Evolutionary conservation across 208 protist genomes (phyloP).

Genomic region (Herpetomonas tarakana): DNA sequence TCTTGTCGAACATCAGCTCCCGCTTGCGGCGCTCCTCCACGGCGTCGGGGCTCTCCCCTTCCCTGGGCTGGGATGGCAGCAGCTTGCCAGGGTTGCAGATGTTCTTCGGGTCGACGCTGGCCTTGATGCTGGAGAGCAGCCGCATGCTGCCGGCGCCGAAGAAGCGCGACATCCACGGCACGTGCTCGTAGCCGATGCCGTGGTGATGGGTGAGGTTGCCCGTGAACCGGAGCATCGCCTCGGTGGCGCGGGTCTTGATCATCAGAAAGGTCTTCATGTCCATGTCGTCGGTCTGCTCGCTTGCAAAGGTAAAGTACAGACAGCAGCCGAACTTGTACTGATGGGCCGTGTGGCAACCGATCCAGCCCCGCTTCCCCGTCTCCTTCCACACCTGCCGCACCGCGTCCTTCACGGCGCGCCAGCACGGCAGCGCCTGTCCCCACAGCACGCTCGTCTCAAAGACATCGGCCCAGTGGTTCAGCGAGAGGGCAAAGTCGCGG

Average conservation of each 20-base stretch:
- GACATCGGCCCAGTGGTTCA: constrained; percentile 88
- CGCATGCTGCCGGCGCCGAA: constrained; percentile 65
- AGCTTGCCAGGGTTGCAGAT: constrained; percentile 92
- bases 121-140: constrained; percentile 78
- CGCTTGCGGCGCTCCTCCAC: constrained; percentile 39
- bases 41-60: constrained; percentile 36
- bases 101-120: constrained; percentile 82
- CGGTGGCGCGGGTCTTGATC: constrained; percentile 85
- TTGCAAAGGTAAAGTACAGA: constrained; percentile 92
- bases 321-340: constrained; percentile 92
- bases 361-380: constrained; percentile 79
- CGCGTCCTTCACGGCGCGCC: constrained; percentile 88
- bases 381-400: constrained; percentile 79
- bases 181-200: constrained; percentile 92
- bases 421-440: constrained; percentile 82
- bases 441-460: constrained; percentile 92
- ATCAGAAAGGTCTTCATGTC: constrained; percentile 88
- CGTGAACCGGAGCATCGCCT: constrained; percentile 80
- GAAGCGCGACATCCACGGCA: constrained; percentile 90
- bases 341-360: constrained; percentile 91
- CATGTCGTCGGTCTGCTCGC: constrained; percentile 76
- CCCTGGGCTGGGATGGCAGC: constrained; percentile 47
- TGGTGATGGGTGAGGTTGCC: constrained; percentile 91
- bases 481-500: constrained; percentile 81
- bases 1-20: constrained; percentile 91